Evolutionary conservation across 208 protist species (phyloP).

Genomic region (Jaenimonas drosophilae): DNA sequence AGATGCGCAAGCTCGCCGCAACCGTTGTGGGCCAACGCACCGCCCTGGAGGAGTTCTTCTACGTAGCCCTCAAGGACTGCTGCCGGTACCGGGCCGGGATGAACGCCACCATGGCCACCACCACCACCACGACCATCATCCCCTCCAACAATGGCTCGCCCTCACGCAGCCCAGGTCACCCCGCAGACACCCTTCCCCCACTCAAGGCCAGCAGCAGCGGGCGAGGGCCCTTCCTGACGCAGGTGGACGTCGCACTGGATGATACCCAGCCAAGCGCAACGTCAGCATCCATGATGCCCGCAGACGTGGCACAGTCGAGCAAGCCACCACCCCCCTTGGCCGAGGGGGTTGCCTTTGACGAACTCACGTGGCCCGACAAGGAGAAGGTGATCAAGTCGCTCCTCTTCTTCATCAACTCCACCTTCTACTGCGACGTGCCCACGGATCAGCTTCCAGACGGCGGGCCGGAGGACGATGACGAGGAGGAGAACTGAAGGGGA

Average conservation of each 20-base stretch:
- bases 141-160: not conserved
- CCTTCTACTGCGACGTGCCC: constrained; percentile 36
- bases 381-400: constrained; percentile 81
- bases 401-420: constrained; percentile 71
- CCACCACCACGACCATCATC: constrained; percentile 2
- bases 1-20: constrained; percentile 32
- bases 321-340: not conserved
- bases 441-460: too few relatives aligned
- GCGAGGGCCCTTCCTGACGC: too few relatives aligned
- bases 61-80: constrained; percentile 56
- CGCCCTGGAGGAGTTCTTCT: constrained; percentile 74
- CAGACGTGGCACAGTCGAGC: too few relatives aligned
- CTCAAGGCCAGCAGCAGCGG: too few relatives aligned
- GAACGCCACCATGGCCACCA: not conserved
- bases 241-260: too few relatives aligned
- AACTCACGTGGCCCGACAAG: constrained; percentile 70
- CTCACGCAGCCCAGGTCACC: not conserved
- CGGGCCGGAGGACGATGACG: not conserved
- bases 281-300: too few relatives aligned
- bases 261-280: too few relatives aligned
- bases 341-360: constrained; percentile 5
- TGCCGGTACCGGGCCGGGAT: constrained; percentile 19
- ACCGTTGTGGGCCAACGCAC: constrained; percentile 54
- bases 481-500: constrained; percentile 3
- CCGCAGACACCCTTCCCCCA: too few relatives aligned